Base-by-base conservation (phyloP, 208 protist genomes). In the Herpetomonas samuelpessoai region DNA sequence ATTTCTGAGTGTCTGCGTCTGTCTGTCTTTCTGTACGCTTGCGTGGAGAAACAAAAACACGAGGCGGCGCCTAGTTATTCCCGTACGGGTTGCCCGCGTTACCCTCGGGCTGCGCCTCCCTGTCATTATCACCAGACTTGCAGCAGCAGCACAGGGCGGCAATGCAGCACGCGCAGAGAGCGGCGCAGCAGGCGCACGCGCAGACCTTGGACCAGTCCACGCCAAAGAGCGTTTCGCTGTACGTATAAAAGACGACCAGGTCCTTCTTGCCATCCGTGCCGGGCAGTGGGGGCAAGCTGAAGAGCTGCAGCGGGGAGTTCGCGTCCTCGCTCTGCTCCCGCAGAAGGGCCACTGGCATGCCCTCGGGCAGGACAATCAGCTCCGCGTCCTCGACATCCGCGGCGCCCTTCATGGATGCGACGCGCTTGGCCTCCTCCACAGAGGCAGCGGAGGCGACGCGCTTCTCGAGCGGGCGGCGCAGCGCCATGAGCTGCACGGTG, bases 211-310 rank as follows among this genome's bases (percentile, higher is more conserved):
- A 6, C 35, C 35, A 41, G 35, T 41, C 35, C 35, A 41, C 35
- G 35, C 35, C 35, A 14, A 41, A 41, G 35, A 41, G 14, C 9
- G 35, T 41, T 41, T 41, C 7, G 2, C 38, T 19, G 10, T 18
- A 0, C 10, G 61, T 21, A 45, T 66, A 66, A 31, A 66, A 66
- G 41, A 66, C 30, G 0, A 66, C 41, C 28, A 66, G 22, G 35
- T 41, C 35, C 35, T 41, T 41, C 9, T 6, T 41, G 35, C 35
- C 35, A 14, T 41, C 35, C 35, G 6, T 41, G 35, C 35, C 14
- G 9, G 35, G 35, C 35, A 41, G 35, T 14, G 35, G 35, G 9
- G 35, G 35, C 35, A 41, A 14, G 35, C 6, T 14, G 14, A 41
- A 41, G 35, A 41, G 35, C 6, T 41, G 35, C 35, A 41, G 35